Evolutionary conservation across 192 early-diverging fungal species (phyloP), one percentile per base, ranked within the genome.

Genomic region (Chytriomyces hyalinus): DNA sequence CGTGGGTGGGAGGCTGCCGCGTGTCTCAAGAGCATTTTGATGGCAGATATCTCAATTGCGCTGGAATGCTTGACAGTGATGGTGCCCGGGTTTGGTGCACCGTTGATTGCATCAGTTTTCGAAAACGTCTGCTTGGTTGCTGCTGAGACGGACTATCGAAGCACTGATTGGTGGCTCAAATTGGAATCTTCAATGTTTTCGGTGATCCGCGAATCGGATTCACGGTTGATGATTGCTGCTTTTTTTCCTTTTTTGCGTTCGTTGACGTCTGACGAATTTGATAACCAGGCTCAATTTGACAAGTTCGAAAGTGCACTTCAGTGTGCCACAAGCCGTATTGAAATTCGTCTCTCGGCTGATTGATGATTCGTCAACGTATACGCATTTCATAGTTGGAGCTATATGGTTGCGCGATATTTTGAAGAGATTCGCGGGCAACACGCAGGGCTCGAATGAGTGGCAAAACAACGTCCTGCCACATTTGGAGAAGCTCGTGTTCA

Each of bases 81-180:
- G 9, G 57, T 59, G 9, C 49, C 44, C 36, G 69, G 69, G 5
- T 71, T 59, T 60, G 49, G 44, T 60, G 69, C 15, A 7, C n/a
- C n/a, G 24, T 20, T 17, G 6, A 26, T 43, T 17, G 20, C 57
- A 15, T 36, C 9, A 13, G 11, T 17, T 57, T 17, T 71, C 5
- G 51, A 71, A 51, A 24, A 6, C 9, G 57, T 53, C 0, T 26
- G 50, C 8, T 11, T 67, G 17, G 36, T 22, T 11, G 15, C 3
- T 7, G 5, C 20, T 57, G 49, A 26, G 26, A 51, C 69, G 13
- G 69, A 71, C 7, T 59, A 59, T 36, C 24, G 24, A 5, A 59
- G 57, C 13, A 15, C 50, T 53, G 69, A 71, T 71, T 71, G 69
- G 69, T 71, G 69, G 69, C 17, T 59, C 15, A 71, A 71, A 43